Evolutionary conservation across 2,329 filamentous ascomycete genomes (phyloP), one percentile per base, ranked within the genome.

Genomic region (Eutypa lata): DNA sequence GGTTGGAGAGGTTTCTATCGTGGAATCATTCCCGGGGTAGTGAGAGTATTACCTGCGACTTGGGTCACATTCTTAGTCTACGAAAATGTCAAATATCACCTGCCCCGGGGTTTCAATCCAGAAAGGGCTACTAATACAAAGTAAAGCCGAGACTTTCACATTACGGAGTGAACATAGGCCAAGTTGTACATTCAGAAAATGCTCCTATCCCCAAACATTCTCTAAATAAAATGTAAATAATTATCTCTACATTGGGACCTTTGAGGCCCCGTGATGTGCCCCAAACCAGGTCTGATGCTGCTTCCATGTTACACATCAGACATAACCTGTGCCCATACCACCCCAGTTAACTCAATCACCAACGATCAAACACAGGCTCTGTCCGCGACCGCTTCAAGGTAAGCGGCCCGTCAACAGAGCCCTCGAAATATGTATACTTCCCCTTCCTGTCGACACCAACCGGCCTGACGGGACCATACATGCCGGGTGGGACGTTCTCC

Each of bases 21-120:
- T 59, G 94, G 94, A 2, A 76, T 97, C 53, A 84, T 90, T 40
- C 92, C 93, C 1, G 96, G 93, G 60, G 81, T 96, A n/a, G 77
- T 96, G 49, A 83, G 94, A 56, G 94, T 97, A 26, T 78, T 99
- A 70, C 94, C 94, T 3, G 92, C 91, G 31, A 97, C 94, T 3
- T 96, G 94, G 83, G 90, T 97, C 50, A 97, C 93, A 1, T 97
- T 99, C 68, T 72, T 99, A 63, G 92, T 97, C 22, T 97, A 97
- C 72, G 94, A 99, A 76, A 97, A 97, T 71, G 87, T 88, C 54
- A 91, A 88, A 73, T 84, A 82, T 60, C 87, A 90, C 67, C 68
- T 95, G 35, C 76, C 82, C 22, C 64, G 64, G 45, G 76, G 72
- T 77, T 44, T 26, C 22, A 19, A 11, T 14, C 19, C 42, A 3